Conservation (phyloP, 768 basidiomycete species). For the Serendipita sp. region DNA sequence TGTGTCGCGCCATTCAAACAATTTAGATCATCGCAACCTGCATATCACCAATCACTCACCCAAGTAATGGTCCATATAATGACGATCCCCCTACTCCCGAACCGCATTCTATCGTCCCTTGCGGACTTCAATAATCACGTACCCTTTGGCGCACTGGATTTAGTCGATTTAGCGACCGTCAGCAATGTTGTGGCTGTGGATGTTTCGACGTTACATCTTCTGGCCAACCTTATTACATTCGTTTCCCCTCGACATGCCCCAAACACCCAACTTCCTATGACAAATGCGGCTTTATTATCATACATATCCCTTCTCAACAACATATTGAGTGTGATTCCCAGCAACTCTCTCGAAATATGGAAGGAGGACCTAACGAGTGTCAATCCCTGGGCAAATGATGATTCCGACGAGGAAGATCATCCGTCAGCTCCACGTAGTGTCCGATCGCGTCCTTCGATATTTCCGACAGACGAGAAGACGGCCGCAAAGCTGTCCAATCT, state of each 20-base stretch:
- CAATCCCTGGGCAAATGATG: conserved; percentile 15
- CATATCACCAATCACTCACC: conserved; percentile 23
- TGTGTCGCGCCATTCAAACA: conserved; percentile 26
- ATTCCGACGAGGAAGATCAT: conserved; percentile 9
- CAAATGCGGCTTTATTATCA: conserved; percentile 25
- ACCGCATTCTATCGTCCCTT: conserved; percentile 47
- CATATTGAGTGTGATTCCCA: conserved; percentile 18
- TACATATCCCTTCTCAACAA: conserved; percentile 40
- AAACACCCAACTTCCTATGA: conserved; percentile 20
- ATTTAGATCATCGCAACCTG: conserved; percentile 15
- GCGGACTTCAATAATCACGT: conserved; percentile 21
- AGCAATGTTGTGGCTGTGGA: conserved; percentile 19
- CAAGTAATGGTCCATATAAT: conserved; percentile 41
- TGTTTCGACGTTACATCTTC: conserved; percentile 33
- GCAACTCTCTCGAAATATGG: conserved; percentile 6
- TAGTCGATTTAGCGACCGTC: conserved; percentile 18
- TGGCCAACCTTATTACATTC: conserved; percentile 59
- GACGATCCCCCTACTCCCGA: conserved; percentile 61
- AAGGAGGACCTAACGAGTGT: background rate
- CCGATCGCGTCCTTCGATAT: conserved; percentile 28
- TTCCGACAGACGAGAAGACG: conserved; percentile 41
- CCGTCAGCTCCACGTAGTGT: conserved; percentile 19
- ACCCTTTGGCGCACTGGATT: conserved; percentile 32
- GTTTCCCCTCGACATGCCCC: conserved; percentile 41
- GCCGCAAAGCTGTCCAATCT: conserved; percentile 47